Base-by-base conservation (phyloP, 305 asterid genomes). In the Plantago coronopus region DNA sequence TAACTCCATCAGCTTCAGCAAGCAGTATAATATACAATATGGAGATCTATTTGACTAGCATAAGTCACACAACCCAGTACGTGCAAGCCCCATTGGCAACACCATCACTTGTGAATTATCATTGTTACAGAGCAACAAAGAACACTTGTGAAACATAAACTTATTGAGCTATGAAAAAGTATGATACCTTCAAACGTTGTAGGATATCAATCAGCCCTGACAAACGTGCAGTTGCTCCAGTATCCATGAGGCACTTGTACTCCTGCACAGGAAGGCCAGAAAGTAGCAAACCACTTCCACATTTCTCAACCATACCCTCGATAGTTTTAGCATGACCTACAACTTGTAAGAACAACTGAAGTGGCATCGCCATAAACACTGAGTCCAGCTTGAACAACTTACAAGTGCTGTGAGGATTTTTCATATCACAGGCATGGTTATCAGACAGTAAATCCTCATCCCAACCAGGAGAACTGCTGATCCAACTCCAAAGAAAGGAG, bases 261-360 rank as follows among this genome's bases (percentile, higher is more conserved):
- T 93, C 89, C 73, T 77, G 79, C 65, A 29, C 42, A 61, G 83
- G 83, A 71, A 89, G 96, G 89, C 83, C 91, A 67, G 79, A 73
- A 72, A 89, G 94, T 71, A 65, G 70, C 75, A 89, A 56, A 62
- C 88, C 88, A 37, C 59, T 76, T 71, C 78, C 79, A 73, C 89
- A 81, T 76, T 83, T 88, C 79, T 81, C 86, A 17, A 79, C 68
- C 77, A 82, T 61, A 68, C 83, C 86, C 72, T 84, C 94, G 59
- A 73, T 64, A 66, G 75, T 85, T 70, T 86, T 72, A 56, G 82
- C 63, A 68, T 89, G 89, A 55, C 98, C 96, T 15, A 82, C 91
- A 66, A 87, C 84, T 75, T 93, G 93, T 74, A 87, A 80, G 80
- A 86, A 93, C 79, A 89, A 72, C 76, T 85, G 88, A 64, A 93